Percentiles rank a stretch among this genome's conserved stretches.
Conservation (phyloP, 2,329 filamentous ascomycete genomes). For the Ophiostoma piceae region DNA sequence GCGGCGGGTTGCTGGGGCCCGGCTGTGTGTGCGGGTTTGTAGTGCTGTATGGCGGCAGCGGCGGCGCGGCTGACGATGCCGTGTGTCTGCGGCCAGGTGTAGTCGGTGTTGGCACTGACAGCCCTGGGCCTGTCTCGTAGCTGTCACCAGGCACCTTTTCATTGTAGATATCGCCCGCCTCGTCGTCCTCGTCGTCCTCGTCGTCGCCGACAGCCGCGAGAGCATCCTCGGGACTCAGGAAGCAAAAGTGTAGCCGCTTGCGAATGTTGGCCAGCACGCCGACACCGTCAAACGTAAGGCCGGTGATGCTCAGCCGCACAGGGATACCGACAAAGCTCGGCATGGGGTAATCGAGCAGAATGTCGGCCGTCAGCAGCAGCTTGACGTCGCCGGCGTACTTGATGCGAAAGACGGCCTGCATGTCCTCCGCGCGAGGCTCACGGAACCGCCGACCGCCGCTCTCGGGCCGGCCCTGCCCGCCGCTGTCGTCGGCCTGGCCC, state of each 20-base stretch:
- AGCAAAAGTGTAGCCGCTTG: conserved; percentile 86
- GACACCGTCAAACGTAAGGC: conserved; percentile 89
- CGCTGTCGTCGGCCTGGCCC: conserved; percentile 23
- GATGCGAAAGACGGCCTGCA: conserved; percentile 89
- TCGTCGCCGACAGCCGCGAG: conserved; percentile 60
- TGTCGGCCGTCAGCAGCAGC: conserved; percentile 87
- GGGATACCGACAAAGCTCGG: conserved; percentile 95
- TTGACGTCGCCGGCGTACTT: conserved; percentile 83
- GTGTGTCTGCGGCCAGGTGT: background rate
- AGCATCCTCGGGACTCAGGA: conserved; percentile 87
- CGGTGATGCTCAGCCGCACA: conserved; percentile 89
- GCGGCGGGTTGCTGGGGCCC: conserved; percentile 16
- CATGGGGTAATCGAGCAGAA: conserved; percentile 96
- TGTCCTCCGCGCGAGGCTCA: conserved; percentile 75
- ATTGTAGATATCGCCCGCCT: background rate
- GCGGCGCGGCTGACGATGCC: conserved; percentile 26
- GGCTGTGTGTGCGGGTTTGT: conserved; percentile 3
- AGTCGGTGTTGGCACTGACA: background rate
- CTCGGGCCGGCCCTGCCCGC: conserved; percentile 13
- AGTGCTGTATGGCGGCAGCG: conserved; percentile 16
- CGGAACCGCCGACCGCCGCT: conserved; percentile 37
- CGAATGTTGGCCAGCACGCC: conserved; percentile 89
- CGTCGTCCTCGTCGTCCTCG: conserved; percentile 32
- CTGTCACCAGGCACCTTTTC: background rate
- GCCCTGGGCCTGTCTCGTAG: background rate